Conservation (phyloP, 768 basidiomycete species). For the Podaxis pistillaris region DNA sequence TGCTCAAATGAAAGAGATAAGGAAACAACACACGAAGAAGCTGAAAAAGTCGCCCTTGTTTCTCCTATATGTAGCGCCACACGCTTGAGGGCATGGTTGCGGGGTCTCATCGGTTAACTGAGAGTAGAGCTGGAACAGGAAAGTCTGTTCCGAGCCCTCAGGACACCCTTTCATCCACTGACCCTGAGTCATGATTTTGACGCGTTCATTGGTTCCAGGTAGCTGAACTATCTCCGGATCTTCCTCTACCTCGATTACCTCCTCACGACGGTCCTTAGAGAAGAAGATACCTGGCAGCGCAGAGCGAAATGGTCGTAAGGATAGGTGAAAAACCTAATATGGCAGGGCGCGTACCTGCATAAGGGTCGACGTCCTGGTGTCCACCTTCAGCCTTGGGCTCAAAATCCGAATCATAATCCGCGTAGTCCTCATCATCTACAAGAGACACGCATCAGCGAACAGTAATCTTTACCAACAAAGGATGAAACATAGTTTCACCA, state of each 20-base stretch:
- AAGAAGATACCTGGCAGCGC: constrained; percentile 83
- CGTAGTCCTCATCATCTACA: constrained; percentile 50
- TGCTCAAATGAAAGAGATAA: constrained; percentile 4
- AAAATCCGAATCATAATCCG: constrained; percentile 84
- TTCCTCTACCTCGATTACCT: constrained; percentile 90
- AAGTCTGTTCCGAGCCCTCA: constrained; percentile 87
- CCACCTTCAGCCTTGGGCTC: constrained; percentile 42
- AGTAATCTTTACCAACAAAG: neutral
- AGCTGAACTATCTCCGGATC: constrained; percentile 55
- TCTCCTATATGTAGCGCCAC: constrained; percentile 60
- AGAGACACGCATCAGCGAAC: neutral
- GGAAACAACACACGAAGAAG: constrained; percentile 60
- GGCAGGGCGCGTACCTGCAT: constrained; percentile 57
- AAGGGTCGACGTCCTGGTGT: constrained; percentile 75
- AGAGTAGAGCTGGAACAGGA: constrained; percentile 82
- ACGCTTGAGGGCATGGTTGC: constrained; percentile 73
- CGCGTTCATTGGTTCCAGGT: constrained; percentile 38
- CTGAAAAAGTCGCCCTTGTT: constrained; percentile 80
- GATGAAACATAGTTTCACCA: constrained; percentile 22
- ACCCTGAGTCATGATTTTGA: constrained; percentile 79
- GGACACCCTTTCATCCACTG: constrained; percentile 99
- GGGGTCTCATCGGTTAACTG: constrained; percentile 56
- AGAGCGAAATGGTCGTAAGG: neutral
- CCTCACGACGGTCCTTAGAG: constrained; percentile 90
- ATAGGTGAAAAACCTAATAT: neutral